Evolutionary conservation across 306 rosid genomes (phyloP), one percentile per base, ranked within the genome.

Genomic region (Vachellia collinsii): DNA sequence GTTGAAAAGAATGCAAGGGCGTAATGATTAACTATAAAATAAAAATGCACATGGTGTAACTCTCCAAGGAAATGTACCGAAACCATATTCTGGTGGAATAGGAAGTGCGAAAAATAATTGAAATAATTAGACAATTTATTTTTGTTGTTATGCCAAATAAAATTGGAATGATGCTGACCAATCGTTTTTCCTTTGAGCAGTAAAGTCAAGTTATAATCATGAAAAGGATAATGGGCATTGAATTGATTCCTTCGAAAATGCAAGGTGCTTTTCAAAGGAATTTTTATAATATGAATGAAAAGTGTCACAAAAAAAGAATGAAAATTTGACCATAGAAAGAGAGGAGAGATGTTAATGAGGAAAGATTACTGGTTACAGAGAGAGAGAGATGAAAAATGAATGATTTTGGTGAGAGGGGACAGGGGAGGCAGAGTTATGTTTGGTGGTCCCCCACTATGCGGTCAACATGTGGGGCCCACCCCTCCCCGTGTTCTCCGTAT

Each of bases 341-440:
- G 34, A 29, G 34, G 34, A 2, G 34, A 29, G 87, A 7, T 87
- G 89, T 83, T 38, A 66, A 81, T 84, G 90, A 86, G 62, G 50
- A 78, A 78, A 51, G 47, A 79, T 29, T 29, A 29, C 83, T 79
- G 59, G 34, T 67, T 17, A 41, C 1, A 19, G 5, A 78, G 72
- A 79, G 72, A 77, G 79, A 22, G 34, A 29, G 34, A 29, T 29
- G 34, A 29, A 29, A 29, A 29, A 29, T 2, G 34, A 29, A 2
- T 67, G 11, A 77, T 62, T 62, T 46, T 48, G 61, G 25, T 19
- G 63, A 8, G 34, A 29, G 34, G 54, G 54, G 85, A 88, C 97
- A 88, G 83, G 81, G 50, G 50, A 82, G 92, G 87, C 97, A 80
- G 71, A 78, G 75, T 65, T 82, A 85, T 67, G 79, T 81, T 77